phyloP scores from a whole-genome alignment of 2,329 filamentous ascomycete species.

The Ambrosiella xylebori region DNA sequence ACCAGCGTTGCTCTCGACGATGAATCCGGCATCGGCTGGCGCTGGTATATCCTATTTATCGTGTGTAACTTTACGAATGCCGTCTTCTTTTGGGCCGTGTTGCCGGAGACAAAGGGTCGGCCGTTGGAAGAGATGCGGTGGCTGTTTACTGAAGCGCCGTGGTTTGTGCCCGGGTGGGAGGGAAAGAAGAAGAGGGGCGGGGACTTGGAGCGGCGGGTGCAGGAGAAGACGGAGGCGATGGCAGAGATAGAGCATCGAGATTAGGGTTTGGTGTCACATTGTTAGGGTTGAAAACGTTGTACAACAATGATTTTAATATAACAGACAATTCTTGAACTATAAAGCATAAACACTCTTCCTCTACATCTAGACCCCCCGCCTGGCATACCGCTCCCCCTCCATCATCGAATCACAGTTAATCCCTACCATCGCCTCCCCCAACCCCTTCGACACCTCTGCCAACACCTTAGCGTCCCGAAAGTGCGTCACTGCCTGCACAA shows the following conservation, averaged over 20 bases:
- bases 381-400: constrained; percentile 65
- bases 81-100: constrained; percentile 41
- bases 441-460: constrained; percentile 68
- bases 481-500: constrained; percentile 86
- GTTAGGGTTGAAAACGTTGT: not conserved
- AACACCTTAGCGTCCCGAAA: constrained; percentile 72
- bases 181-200: constrained; percentile 20
- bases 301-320: not conserved
- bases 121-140: constrained; percentile 53
- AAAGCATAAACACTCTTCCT: not conserved
- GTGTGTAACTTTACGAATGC: constrained; percentile 40
- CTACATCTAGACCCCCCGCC: constrained; percentile 56
- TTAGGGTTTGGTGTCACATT: not conserved
- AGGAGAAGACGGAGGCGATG: not conserved
- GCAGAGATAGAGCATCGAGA: not conserved
- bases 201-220: not conserved
- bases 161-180: constrained; percentile 41
- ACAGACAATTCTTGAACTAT: not conserved
- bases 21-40: constrained; percentile 27
- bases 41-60: constrained; percentile 31
- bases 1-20: constrained; percentile 37
- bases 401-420: constrained; percentile 71
- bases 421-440: constrained; percentile 97
- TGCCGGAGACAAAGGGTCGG: constrained; percentile 48
- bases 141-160: constrained; percentile 46